Conservation (phyloP, 495 filamentous ascomycete species). For the Trichodelitschia bisporula region DNA sequence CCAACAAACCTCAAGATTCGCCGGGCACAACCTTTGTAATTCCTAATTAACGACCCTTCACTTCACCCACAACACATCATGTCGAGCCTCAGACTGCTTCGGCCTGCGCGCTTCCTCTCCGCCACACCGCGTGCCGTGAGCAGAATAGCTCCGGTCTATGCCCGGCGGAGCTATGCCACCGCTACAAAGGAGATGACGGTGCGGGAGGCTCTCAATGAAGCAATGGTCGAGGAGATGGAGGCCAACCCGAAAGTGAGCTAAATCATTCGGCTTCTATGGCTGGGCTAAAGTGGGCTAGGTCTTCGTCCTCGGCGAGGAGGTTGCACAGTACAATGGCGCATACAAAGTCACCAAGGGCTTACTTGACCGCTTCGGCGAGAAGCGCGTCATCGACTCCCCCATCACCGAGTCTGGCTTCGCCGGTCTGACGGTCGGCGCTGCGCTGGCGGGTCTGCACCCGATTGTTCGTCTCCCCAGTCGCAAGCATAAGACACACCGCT, state of each 20-base stretch:
- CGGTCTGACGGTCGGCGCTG: conserved; percentile 83
- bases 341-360: conserved; percentile 98
- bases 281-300: too few relatives aligned
- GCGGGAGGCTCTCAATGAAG: conserved; percentile 91
- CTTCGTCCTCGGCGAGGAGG: conserved; percentile 90
- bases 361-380: conserved; percentile 87
- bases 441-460: conserved; percentile 79
- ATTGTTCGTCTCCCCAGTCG: conserved; percentile 35
- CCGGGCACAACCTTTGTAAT: too few relatives aligned
- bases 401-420: conserved; percentile 92
- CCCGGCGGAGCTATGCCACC: conserved; percentile 16
- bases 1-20: too few relatives aligned
- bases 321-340: conserved; percentile 98
- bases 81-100: too few relatives aligned
- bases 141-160: too few relatives aligned
- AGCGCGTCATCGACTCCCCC: conserved; percentile 91
- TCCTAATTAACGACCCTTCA: too few relatives aligned
- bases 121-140: too few relatives aligned
- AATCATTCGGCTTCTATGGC: too few relatives aligned
- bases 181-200: conserved; percentile 76
- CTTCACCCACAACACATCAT: too few relatives aligned
- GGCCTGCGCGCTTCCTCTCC: too few relatives aligned
- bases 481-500: too few relatives aligned
- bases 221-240: conserved; percentile 92
- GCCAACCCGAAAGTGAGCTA: conserved; percentile 68